phyloP scores from a whole-genome alignment of 306 rosid species.

The Begonia masoniana region DNA sequence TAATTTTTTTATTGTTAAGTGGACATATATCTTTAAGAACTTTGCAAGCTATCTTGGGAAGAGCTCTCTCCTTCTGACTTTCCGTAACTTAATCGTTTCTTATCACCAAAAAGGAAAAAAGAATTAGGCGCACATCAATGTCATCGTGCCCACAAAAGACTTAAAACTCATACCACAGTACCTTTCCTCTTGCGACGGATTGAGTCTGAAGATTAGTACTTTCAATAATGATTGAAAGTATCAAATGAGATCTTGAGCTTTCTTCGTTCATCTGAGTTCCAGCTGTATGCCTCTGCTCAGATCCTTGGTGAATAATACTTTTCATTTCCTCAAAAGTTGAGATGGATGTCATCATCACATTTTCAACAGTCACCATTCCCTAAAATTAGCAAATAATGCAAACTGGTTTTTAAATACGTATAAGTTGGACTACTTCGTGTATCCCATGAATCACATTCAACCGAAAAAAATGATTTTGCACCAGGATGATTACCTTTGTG shows the following conservation, averaged over 20 bases:
- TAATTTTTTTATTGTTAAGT: background rate
- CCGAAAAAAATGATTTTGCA: background rate
- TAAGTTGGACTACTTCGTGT: too few relatives aligned
- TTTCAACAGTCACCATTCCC: slow-evolving; percentile 93
- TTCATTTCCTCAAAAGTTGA: slow-evolving; percentile 60
- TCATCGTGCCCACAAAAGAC: too few relatives aligned
- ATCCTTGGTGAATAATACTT: slow-evolving; percentile 62
- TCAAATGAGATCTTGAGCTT: slow-evolving; percentile 90
- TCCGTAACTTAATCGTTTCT: too few relatives aligned
- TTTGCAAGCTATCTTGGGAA: too few relatives aligned
- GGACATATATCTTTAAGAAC: too few relatives aligned
- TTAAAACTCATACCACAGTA: slow-evolving; percentile 6
- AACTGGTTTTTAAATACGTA: too few relatives aligned
- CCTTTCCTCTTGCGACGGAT: slow-evolving; percentile 88
- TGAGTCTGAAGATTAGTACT: slow-evolving; percentile 89
- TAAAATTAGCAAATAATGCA: slow-evolving; percentile 16
- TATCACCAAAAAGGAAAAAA: too few relatives aligned
- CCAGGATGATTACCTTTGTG: slow-evolving; percentile 42
- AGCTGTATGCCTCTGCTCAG: slow-evolving; percentile 62
- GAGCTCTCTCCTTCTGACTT: too few relatives aligned
- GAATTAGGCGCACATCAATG: too few relatives aligned
- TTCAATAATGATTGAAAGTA: slow-evolving; percentile 70
- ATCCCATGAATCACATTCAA: too few relatives aligned
- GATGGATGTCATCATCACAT: slow-evolving; percentile 52
- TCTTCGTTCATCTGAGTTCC: slow-evolving; percentile 90